A percentile compares a stretch with the other conserved stretches of the same genome.
These are phyloP conservation scores for Macroventuria anomochaeta DNA, from an alignment of 2,329 filamentous ascomycete genomes.

Conservation along the genomic window DNA sequence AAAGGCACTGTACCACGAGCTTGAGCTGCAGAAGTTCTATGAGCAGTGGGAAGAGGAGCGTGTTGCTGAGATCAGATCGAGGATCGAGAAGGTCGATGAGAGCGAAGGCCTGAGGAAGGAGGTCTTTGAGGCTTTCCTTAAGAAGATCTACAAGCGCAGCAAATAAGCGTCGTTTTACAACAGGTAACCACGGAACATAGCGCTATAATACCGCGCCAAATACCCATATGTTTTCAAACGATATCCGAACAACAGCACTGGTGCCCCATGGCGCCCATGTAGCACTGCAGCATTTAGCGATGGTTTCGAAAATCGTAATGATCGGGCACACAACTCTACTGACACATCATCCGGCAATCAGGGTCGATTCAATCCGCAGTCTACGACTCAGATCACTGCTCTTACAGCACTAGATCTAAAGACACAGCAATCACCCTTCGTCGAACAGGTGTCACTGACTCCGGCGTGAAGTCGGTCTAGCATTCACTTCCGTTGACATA, in stretches of 20 bases:
- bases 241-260: background rate
- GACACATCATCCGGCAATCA: no score
- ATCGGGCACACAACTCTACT: background rate
- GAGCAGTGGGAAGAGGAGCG: slow-evolving; percentile 87
- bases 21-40: slow-evolving; percentile 84
- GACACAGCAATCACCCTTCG: no score
- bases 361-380: no score
- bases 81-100: slow-evolving; percentile 85
- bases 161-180: slow-evolving; percentile 66
- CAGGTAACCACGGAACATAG: background rate
- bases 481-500: no score
- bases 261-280: no score
- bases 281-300: no score
- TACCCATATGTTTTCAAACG: slow-evolving; percentile 1
- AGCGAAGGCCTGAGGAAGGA: slow-evolving; percentile 85
- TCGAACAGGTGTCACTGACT: no score
- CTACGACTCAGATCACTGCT: no score
- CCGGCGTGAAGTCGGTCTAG: no score
- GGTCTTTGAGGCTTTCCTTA: slow-evolving; percentile 87
- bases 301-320: background rate
- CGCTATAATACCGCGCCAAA: background rate
- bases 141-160: slow-evolving; percentile 98
- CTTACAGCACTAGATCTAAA: no score
- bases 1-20: slow-evolving; percentile 86
- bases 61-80: slow-evolving; percentile 75